Evolutionary conservation across 495 filamentous ascomycete species (phyloP), one percentile per base, ranked within the genome.

Genomic region (Podospora comata): DNA sequence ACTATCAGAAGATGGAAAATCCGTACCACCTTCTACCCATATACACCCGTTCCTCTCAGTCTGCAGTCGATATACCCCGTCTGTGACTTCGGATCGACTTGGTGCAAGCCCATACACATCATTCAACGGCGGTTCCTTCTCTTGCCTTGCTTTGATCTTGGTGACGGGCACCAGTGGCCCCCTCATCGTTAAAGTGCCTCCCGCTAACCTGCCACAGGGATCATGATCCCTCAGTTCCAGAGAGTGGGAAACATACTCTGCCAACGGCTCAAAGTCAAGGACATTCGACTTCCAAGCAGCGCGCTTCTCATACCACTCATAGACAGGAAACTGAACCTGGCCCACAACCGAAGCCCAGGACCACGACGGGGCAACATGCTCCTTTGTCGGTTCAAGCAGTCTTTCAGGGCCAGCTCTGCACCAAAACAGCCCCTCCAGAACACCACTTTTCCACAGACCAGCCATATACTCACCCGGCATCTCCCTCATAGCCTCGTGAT

Each of bases 341-440:
- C 75, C 75, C 2, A 61, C 67, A 2, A 80, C 72, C 5, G 77
- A 76, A 20, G 76, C 77, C 78, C 79, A 81, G 0, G 76, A 77
- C 78, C 79, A 81, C 5, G 77, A 75, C 2, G 79, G 79, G 5
- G 76, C 77, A 32, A 73, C 26, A 16, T 70, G 65, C 26, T 67
- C 32, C 26, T 54, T 65, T 32, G 69, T 66, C 7, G 57, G 11
- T 1, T 18, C 15, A 15, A 73, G 64, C 60, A 48, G 39, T 16
- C 13, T 48, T 11, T 48, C 9, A 16, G 39, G 0, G 6, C 2
- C 27, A n/a, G 26, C 54, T 19, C 55, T 26, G 20, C 67, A 71
- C 77, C 77, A 79, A 4, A 72, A 53, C 13, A 79, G 66, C 4
- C 71, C 74, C 54, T 74, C 72, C 16, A 72, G 57, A 9, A 79